phyloP scores from a whole-genome alignment of 805 yeast species.

The Schwanniomyces vanrijiae region DNA sequence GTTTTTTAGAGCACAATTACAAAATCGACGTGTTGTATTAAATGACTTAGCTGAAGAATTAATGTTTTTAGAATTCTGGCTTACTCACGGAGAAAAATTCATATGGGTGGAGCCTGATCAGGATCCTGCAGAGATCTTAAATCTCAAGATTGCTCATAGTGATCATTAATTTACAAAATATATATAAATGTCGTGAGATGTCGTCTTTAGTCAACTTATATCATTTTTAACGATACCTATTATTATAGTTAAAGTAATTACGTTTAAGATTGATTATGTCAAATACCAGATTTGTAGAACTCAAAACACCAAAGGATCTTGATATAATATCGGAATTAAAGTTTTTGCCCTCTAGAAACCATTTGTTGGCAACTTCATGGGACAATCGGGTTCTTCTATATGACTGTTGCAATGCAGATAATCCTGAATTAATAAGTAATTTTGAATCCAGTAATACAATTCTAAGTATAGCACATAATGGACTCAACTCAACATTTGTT shows the following conservation, averaged over 20 bases:
- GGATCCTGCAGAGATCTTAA: conserved; percentile 41
- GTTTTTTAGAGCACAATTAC: conserved; percentile 22
- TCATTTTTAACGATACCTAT: background rate
- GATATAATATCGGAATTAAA: conserved; percentile 46
- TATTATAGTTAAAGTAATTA: background rate
- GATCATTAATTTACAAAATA: background rate
- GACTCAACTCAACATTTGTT: conserved; percentile 34
- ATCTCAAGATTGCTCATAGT: conserved; percentile 11
- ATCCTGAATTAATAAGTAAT: conserved; percentile 9
- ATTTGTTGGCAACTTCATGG: conserved; percentile 58
- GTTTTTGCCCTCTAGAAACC: conserved; percentile 34
- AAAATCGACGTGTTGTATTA: conserved; percentile 31
- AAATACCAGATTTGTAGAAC: conserved; percentile 9
- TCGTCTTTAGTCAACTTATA: background rate
- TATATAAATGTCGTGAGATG: conserved; percentile 2
- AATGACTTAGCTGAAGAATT: conserved; percentile 37
- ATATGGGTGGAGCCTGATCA: conserved; percentile 49
- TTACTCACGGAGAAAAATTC: conserved; percentile 33
- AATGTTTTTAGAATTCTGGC: conserved; percentile 37
- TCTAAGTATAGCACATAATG: conserved; percentile 28
- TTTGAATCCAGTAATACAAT: conserved; percentile 18
- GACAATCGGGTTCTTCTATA: conserved; percentile 50
- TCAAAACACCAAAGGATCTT: conserved; percentile 23
- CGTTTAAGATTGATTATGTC: background rate
- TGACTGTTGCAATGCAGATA: conserved; percentile 25